A percentile compares a stretch with the other conserved stretches of the same genome.
Evolutionary conservation across 495 filamentous ascomycete genomes (phyloP).

Genomic region (Choiromyces venosus): DNA sequence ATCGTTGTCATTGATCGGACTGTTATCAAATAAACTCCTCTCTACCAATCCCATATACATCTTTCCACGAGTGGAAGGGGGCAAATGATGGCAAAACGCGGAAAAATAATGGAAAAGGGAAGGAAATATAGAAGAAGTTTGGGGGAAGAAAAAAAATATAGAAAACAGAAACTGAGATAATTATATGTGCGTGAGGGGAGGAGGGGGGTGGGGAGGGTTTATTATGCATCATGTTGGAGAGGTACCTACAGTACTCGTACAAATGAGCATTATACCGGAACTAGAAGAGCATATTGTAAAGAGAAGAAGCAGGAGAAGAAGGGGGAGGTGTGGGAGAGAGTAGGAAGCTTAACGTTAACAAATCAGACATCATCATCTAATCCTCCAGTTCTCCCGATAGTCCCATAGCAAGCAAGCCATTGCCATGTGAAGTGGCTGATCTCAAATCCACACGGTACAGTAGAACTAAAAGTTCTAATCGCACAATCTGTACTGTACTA

Average conservation of each 20-base stretch:
- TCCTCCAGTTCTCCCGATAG: background rate
- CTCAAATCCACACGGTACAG: background rate
- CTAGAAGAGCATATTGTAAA: background rate
- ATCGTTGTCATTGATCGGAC: background rate
- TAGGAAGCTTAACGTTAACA: background rate
- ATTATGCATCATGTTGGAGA: background rate
- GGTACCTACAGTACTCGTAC: background rate
- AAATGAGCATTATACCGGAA: background rate
- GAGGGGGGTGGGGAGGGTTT: background rate
- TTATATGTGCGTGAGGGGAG: background rate
- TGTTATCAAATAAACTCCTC: background rate
- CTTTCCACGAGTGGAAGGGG: background rate
- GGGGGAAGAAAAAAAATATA: background rate
- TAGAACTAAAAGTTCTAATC: too few relatives aligned
- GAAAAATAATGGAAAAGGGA: background rate
- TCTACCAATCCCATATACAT: background rate
- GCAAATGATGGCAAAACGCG: background rate
- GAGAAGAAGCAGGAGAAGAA: background rate
- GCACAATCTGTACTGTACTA: too few relatives aligned
- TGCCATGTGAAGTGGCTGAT: background rate
- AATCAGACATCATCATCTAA: background rate
- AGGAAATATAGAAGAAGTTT: background rate
- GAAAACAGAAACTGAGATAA: background rate
- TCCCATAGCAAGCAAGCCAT: background rate
- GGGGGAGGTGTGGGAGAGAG: background rate